Evolutionary conservation across 1,284 basidiomycete species (phyloP).

Genomic region (Ceratorhiza oryzae-sativae): DNA sequence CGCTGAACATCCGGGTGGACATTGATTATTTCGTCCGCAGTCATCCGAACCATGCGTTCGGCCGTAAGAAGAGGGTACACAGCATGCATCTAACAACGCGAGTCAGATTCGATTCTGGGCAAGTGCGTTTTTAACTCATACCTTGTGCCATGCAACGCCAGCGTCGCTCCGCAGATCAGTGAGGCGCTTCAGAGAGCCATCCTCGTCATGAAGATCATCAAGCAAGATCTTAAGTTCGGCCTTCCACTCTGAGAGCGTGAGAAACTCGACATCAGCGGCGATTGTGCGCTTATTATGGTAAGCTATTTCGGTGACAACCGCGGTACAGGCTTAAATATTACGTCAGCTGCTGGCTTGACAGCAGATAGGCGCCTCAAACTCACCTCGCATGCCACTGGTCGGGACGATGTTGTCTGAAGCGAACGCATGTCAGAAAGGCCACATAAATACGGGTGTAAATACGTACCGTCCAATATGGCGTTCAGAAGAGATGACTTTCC

Average conservation of each 20-base stretch:
- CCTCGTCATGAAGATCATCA: constrained; percentile 64
- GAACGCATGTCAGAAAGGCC: constrained; percentile 34
- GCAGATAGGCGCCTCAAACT: constrained; percentile 40
- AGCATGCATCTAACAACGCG: constrained; percentile 59
- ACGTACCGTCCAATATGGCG: constrained; percentile 63
- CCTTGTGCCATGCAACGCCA: constrained; percentile 68
- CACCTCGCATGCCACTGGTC: constrained; percentile 68
- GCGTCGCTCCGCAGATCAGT: constrained; percentile 65
- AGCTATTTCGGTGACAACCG: constrained; percentile 65
- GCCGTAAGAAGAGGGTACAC: constrained; percentile 62
- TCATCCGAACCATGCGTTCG: constrained; percentile 59
- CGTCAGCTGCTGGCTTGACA: background rate
- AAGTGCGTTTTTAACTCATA: constrained; percentile 42
- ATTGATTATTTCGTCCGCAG: constrained; percentile 49
- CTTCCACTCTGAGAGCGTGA: constrained; percentile 63
- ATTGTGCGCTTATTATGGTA: constrained; percentile 63
- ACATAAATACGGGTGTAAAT: background rate
- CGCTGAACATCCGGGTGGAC: constrained; percentile 52
- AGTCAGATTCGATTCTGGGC: background rate
- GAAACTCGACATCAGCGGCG: constrained; percentile 65
- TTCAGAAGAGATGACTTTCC: constrained; percentile 68
- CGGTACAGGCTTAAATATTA: constrained; percentile 60
- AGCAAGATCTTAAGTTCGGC: constrained; percentile 62
- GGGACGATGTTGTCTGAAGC: constrained; percentile 65
- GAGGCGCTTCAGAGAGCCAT: constrained; percentile 60